These are phyloP conservation scores for Xylariaceae sp. DNA, from an alignment of 2,329 filamentous ascomycete genomes.

Conservation along the genomic window DNA sequence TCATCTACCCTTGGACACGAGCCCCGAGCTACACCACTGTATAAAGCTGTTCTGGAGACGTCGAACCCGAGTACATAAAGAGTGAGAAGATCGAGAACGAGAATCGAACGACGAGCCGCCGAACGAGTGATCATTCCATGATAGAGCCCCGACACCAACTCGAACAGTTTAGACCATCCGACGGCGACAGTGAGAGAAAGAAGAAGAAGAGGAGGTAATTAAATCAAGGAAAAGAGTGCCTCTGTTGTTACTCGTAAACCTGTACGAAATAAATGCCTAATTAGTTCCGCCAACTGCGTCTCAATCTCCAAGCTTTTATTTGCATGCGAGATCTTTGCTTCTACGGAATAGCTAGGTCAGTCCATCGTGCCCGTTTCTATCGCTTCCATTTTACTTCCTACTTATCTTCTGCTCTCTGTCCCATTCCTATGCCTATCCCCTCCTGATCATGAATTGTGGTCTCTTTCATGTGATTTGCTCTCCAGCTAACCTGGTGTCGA, in stretches of 20 bases:
- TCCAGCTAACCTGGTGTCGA: conserved; percentile 39
- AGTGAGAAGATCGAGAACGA: background rate
- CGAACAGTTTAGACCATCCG: conserved; percentile 14
- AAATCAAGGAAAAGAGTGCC: background rate
- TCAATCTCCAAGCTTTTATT: conserved; percentile 15
- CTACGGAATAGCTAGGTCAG: conserved; percentile 6
- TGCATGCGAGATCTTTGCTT: conserved; percentile 24
- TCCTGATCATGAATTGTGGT: background rate
- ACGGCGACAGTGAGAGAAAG: background rate
- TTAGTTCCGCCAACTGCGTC: conserved; percentile 4
- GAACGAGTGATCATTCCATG: background rate
- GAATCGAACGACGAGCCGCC: background rate
- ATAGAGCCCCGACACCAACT: conserved; percentile 3
- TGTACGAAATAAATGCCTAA: conserved; percentile 5
- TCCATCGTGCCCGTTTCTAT: background rate
- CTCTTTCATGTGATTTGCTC: background rate
- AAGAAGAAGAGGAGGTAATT: background rate
- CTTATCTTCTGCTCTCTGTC: background rate
- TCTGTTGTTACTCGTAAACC: background rate
- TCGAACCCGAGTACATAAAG: background rate
- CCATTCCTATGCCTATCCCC: background rate
- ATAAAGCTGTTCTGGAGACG: background rate
- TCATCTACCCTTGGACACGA: conserved; percentile 18
- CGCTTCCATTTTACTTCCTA: background rate
- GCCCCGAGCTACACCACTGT: conserved; percentile 13